These are phyloP conservation scores for Verticillium nonalfalfae DNA, from an alignment of 2,329 filamentous ascomycete genomes.

Conservation along the genomic window DNA sequence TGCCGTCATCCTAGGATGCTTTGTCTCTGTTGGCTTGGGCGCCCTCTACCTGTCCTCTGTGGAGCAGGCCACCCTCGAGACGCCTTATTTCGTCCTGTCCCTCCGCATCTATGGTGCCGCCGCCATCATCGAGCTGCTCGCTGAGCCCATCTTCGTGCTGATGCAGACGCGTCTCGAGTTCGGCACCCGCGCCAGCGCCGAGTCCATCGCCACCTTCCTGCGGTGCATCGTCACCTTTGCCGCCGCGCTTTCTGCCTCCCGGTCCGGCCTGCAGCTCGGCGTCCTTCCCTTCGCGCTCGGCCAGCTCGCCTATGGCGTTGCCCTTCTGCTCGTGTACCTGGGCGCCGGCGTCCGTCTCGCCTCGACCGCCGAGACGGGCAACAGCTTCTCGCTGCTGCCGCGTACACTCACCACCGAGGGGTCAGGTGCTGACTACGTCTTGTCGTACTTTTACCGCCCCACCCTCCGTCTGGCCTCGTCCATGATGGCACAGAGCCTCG, in stretches of 20 bases:
- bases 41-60: conserved; percentile 58
- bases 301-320: conserved; percentile 68
- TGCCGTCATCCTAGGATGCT: conserved; percentile 60
- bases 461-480: conserved; percentile 71
- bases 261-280: conserved; percentile 50
- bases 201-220: conserved; percentile 72
- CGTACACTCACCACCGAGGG: conserved; percentile 22
- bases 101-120: conserved; percentile 51
- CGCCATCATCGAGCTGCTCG: conserved; percentile 66
- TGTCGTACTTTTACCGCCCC: conserved; percentile 59
- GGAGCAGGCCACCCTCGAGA: conserved; percentile 39
- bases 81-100: conserved; percentile 55
- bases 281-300: conserved; percentile 86
- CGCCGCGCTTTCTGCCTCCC: conserved; percentile 58
- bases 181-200: conserved; percentile 72
- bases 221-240: conserved; percentile 72
- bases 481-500: conserved; percentile 77
- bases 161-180: conserved; percentile 79
- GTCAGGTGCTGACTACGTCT: conserved; percentile 32
- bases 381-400: conserved; percentile 61
- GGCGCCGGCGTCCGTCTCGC: conserved; percentile 54
- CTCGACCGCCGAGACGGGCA: conserved; percentile 29
- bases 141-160: conserved; percentile 85
- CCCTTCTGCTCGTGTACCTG: conserved; percentile 65
- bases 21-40: conserved; percentile 59